These are phyloP conservation scores for Sporothrix sp. DNA, from an alignment of 2,329 filamentous ascomycete genomes.

Conservation along the genomic window DNA sequence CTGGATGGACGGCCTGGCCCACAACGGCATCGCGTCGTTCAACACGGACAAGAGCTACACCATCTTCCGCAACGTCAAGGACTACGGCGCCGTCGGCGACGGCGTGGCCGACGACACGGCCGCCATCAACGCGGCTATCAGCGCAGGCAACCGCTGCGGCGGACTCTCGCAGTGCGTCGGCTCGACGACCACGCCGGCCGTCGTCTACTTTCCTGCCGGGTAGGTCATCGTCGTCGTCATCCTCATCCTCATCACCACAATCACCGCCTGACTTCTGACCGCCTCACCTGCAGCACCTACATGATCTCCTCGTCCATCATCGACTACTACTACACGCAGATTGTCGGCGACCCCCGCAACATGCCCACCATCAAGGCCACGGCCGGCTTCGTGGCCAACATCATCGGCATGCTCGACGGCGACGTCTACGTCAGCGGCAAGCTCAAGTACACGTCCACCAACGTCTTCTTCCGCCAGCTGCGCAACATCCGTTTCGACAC, in stretches of 20 bases:
- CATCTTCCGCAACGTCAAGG: constrained; percentile 19
- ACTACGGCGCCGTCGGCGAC: constrained; percentile 58
- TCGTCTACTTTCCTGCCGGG: constrained; percentile 20
- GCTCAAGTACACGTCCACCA: constrained; percentile 44
- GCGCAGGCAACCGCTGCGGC: constrained; percentile 24
- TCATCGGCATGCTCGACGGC: constrained; percentile 38
- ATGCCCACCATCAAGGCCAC: constrained; percentile 24
- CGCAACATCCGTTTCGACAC: constrained; percentile 20
- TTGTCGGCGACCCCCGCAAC: constrained; percentile 18
- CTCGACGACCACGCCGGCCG: constrained; percentile 18
- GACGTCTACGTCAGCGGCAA: constrained; percentile 34
- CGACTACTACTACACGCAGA: constrained; percentile 21
- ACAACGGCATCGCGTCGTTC: constrained; percentile 39
- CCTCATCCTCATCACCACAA: too few species aligned
- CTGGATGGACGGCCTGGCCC: constrained; percentile 37
- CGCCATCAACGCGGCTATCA: constrained; percentile 59
- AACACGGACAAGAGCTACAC: constrained; percentile 27
- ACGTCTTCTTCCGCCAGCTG: constrained; percentile 34
- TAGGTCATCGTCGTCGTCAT: too few species aligned
- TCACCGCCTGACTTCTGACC: too few species aligned
- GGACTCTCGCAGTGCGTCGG: constrained; percentile 21
- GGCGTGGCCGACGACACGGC: constrained; percentile 64
- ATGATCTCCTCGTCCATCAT: constrained; percentile 19
- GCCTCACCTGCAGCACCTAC: constrained; percentile 17
- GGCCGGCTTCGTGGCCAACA: constrained; percentile 32